phyloP scores from a whole-genome alignment of 257 asterid species.

The Nicotiana tomentosiformis region DNA sequence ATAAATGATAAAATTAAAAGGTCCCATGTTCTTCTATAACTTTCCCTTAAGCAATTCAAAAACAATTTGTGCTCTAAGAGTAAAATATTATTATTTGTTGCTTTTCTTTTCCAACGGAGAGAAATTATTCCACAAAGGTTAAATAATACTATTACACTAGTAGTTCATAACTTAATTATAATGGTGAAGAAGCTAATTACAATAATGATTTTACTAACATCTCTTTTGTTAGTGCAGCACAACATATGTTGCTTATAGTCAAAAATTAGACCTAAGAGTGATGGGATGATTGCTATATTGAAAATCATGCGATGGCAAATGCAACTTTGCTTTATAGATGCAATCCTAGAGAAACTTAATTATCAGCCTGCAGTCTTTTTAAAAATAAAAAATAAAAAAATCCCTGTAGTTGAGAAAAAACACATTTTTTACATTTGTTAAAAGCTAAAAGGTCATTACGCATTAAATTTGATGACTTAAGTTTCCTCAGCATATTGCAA shows the following conservation, averaged over 20 bases:
- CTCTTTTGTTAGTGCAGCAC: constrained; percentile 27
- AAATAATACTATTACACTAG: background rate
- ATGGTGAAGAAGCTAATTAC: constrained; percentile 18
- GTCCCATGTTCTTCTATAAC: constrained; percentile 21
- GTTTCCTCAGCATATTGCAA: too few species aligned
- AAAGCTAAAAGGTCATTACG: too few species aligned
- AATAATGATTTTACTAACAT: constrained; percentile 4
- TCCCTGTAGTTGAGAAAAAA: too few species aligned
- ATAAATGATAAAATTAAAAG: constrained; percentile 14
- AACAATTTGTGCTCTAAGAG: constrained; percentile 18
- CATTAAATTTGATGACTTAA: too few species aligned
- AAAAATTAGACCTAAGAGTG: background rate
- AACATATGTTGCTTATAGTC: constrained; percentile 23
- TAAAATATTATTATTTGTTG: background rate
- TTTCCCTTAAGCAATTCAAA: constrained; percentile 22
- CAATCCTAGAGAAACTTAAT: background rate
- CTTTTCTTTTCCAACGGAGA: constrained; percentile 29
- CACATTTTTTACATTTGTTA: too few species aligned
- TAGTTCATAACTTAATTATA: constrained; percentile 12
- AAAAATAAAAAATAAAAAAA: too few species aligned
- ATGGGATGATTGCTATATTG: background rate
- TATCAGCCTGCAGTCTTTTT: too few species aligned
- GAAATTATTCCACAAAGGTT: constrained; percentile 19
- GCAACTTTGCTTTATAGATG: background rate
- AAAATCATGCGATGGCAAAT: background rate